phyloP scores from a whole-genome alignment of 805 yeast genomes.

The Sugiyamaella valdiviana region DNA sequence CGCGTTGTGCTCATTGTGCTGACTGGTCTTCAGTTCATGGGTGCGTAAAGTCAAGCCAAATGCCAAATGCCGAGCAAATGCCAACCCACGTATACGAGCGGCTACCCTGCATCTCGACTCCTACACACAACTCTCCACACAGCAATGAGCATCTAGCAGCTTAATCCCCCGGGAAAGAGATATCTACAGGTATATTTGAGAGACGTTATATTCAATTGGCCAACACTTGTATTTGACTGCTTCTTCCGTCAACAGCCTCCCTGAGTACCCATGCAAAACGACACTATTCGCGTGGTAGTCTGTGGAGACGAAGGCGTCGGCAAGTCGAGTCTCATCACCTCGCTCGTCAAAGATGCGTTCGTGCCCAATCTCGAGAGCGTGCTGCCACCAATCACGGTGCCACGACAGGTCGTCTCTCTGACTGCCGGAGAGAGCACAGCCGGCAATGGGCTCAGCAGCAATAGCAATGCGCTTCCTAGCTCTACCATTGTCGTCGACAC shows the following conservation, averaged over 20 bases:
- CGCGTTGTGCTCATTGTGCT: background rate
- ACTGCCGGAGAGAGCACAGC: slow-evolving; percentile 1
- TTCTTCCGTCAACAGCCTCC: background rate
- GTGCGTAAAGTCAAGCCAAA: too few species aligned
- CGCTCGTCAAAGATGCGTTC: slow-evolving; percentile 75
- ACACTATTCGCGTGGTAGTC: slow-evolving; percentile 64
- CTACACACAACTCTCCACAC: too few species aligned
- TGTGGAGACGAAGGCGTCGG: slow-evolving; percentile 81
- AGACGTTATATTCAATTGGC: too few species aligned
- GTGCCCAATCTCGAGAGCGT: slow-evolving; percentile 72
- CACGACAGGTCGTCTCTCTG: slow-evolving; percentile 56
- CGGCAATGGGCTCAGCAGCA: background rate
- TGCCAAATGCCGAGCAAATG: too few species aligned
- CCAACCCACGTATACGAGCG: background rate
- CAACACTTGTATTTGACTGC: too few species aligned
- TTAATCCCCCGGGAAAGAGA: too few species aligned
- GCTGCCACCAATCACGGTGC: slow-evolving; percentile 78
- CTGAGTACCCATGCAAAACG: slow-evolving; percentile 9
- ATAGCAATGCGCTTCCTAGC: background rate
- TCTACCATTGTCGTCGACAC: slow-evolving; percentile 79
- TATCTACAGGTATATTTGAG: background rate
- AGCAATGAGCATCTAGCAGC: too few species aligned
- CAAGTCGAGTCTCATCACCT: slow-evolving; percentile 54
- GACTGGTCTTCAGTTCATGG: background rate
- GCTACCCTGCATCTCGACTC: too few species aligned